phyloP scores from a whole-genome alignment of 805 yeast genomes.

The Yamadazyma scolyti region DNA sequence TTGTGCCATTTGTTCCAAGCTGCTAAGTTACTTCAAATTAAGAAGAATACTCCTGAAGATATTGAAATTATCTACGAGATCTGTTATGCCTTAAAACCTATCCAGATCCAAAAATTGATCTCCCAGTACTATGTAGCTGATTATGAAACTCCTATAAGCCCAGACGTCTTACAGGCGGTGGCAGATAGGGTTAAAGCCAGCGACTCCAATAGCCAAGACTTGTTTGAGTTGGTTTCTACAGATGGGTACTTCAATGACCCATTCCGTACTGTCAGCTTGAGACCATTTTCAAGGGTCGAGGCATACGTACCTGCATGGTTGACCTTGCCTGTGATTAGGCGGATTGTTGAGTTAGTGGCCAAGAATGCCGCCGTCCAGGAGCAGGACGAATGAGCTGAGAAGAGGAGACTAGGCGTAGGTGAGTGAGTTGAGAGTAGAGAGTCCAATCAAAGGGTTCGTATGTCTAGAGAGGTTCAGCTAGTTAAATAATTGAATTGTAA shows the following conservation, averaged over 20 bases:
- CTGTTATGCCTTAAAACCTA: constrained; percentile 89
- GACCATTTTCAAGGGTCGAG: constrained; percentile 78
- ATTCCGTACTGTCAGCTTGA: constrained; percentile 65
- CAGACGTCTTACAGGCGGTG: constrained; percentile 73
- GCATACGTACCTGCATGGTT: constrained; percentile 95
- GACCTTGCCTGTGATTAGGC: constrained; percentile 81
- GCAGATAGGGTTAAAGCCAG: constrained; percentile 71
- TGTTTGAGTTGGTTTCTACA: constrained; percentile 64
- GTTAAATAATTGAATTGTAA: too few relatives aligned
- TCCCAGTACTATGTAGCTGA: constrained; percentile 89
- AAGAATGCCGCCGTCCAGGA: constrained; percentile 76
- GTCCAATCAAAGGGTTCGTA: too few relatives aligned
- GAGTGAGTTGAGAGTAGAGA: too few relatives aligned
- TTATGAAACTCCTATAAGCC: constrained; percentile 88
- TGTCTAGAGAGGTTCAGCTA: too few relatives aligned
- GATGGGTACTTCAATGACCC: constrained; percentile 83
- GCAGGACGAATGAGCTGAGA: too few relatives aligned
- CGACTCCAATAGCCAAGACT: constrained; percentile 56
- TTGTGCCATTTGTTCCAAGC: constrained; percentile 88
- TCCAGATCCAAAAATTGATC: constrained; percentile 91
- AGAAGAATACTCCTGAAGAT: constrained; percentile 86
- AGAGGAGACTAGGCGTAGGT: too few relatives aligned
- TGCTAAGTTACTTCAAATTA: constrained; percentile 85
- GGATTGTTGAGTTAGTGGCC: constrained; percentile 84
- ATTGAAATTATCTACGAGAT: constrained; percentile 90